phyloP scores from a whole-genome alignment of 495 filamentous ascomycete genomes.

The Neurospora tetrasperma region DNA sequence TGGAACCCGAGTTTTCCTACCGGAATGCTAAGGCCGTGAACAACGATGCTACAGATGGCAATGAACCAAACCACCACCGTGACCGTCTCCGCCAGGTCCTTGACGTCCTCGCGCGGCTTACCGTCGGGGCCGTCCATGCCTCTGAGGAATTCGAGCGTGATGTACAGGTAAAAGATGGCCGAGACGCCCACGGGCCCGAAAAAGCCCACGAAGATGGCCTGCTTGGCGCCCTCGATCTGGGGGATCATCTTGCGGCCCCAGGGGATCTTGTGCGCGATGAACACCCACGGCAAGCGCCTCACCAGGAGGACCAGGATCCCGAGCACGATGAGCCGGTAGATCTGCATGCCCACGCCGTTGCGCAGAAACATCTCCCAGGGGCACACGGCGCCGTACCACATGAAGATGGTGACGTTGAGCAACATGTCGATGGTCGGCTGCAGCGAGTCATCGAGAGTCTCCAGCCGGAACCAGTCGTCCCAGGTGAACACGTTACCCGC shows the following conservation, averaged over 20 bases:
- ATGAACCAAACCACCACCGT: constrained; percentile 78
- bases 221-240: constrained; percentile 63
- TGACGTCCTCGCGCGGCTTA: constrained; percentile 54
- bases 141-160: constrained; percentile 59
- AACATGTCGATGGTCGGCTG: constrained; percentile 83
- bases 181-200: constrained; percentile 94
- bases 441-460: constrained; percentile 78
- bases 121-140: constrained; percentile 32
- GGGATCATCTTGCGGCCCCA: constrained; percentile 38
- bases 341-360: constrained; percentile 56
- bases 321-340: constrained; percentile 66
- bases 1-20: constrained; percentile 74
- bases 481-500: constrained; percentile 86
- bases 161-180: constrained; percentile 81
- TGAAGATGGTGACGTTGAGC: constrained; percentile 72
- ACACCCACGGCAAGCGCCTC: constrained; percentile 67
- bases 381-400: constrained; percentile 85
- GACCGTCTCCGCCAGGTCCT: constrained; percentile 50
- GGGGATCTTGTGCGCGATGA: constrained; percentile 53
- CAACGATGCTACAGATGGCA: constrained; percentile 76
- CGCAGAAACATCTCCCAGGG: constrained; percentile 64
- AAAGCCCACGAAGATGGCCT: constrained; percentile 81
- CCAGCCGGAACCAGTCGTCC: constrained; percentile 88
- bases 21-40: constrained; percentile 79
- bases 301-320: constrained; percentile 74